phyloP scores from a whole-genome alignment of 148 eudicot genomes.

The Arctostaphylos glauca region DNA sequence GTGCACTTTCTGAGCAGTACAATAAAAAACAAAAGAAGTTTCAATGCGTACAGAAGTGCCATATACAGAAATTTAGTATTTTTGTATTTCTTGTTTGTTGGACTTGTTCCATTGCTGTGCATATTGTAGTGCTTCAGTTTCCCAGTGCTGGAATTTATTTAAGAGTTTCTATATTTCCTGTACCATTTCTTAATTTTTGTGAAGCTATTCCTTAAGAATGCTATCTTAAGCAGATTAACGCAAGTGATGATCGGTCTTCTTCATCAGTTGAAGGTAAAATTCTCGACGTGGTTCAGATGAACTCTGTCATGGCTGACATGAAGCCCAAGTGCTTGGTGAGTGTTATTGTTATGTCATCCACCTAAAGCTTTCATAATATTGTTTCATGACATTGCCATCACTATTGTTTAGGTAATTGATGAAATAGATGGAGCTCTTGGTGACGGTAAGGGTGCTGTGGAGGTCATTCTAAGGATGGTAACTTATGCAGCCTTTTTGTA shows the following conservation, averaged over 20 bases:
- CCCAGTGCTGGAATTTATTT: background rate
- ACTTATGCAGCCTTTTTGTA: conserved; percentile 11
- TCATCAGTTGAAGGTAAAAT: conserved; percentile 76
- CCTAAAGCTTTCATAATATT: background rate
- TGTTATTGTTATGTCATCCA: conserved; percentile 14
- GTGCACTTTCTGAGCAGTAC: background rate
- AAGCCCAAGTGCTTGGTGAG: conserved; percentile 97
- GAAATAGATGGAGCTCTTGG: conserved; percentile 99
- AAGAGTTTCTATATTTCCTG: background rate
- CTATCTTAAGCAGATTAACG: conserved; percentile 68
- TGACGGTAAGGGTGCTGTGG: conserved; percentile 98
- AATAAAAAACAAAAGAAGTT: background rate
- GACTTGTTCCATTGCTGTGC: conserved; percentile 7
- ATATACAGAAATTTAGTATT: background rate
- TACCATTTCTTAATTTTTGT: background rate
- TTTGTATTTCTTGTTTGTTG: background rate
- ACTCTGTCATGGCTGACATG: conserved; percentile 78
- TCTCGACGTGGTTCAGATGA: conserved; percentile 95
- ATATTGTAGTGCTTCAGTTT: conserved; percentile 7
- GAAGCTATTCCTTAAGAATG: conserved; percentile 11
- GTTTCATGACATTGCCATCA: conserved; percentile 9
- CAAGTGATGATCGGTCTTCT: conserved; percentile 95
- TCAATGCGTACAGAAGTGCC: background rate
- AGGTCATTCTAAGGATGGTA: conserved; percentile 87
- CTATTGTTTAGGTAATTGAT: conserved; percentile 71